phyloP scores from a whole-genome alignment of 108 stramenopile genomes.

The Pseudonitzschia multiseries region DNA sequence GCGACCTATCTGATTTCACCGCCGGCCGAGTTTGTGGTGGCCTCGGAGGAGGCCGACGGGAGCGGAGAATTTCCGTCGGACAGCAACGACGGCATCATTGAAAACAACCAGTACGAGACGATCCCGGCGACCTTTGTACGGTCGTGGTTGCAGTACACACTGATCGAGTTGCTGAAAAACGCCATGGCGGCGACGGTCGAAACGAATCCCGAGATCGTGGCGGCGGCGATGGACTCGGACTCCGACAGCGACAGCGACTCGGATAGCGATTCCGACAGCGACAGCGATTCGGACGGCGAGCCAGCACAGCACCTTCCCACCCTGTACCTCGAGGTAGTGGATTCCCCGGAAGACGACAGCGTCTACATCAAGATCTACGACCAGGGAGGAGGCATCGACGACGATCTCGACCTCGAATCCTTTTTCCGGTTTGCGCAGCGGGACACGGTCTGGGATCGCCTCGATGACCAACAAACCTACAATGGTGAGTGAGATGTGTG shows the following conservation, averaged over 20 bases:
- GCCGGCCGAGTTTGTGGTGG: slow-evolving; percentile 8
- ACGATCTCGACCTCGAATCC: background rate
- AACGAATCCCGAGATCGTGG: slow-evolving; percentile 19
- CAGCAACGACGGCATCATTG: background rate
- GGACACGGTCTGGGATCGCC: slow-evolving; percentile 58
- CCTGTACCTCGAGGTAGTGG: slow-evolving; percentile 19
- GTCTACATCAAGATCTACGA: slow-evolving; percentile 52
- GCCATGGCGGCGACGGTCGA: slow-evolving; percentile 64
- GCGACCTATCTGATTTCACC: slow-evolving; percentile 47
- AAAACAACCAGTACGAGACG: slow-evolving; percentile 9
- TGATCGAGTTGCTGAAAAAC: slow-evolving; percentile 82
- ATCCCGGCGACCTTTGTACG: slow-evolving; percentile 56
- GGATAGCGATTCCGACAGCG: background rate
- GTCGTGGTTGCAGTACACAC: slow-evolving; percentile 75
- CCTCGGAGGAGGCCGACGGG: background rate
- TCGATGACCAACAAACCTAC: slow-evolving; percentile 77
- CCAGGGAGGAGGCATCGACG: slow-evolving; percentile 51
- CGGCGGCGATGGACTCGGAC: slow-evolving; percentile 22
- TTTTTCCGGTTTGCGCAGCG: slow-evolving; percentile 29
- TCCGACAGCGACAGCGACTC: slow-evolving; percentile 2
- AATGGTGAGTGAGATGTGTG: slow-evolving; percentile 22
- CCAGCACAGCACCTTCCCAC: background rate
- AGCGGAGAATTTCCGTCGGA: background rate
- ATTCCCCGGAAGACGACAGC: slow-evolving; percentile 12
- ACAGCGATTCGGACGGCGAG: background rate